phyloP scores from a whole-genome alignment of 2,329 filamentous ascomycete species.

The Calonectria montana region DNA sequence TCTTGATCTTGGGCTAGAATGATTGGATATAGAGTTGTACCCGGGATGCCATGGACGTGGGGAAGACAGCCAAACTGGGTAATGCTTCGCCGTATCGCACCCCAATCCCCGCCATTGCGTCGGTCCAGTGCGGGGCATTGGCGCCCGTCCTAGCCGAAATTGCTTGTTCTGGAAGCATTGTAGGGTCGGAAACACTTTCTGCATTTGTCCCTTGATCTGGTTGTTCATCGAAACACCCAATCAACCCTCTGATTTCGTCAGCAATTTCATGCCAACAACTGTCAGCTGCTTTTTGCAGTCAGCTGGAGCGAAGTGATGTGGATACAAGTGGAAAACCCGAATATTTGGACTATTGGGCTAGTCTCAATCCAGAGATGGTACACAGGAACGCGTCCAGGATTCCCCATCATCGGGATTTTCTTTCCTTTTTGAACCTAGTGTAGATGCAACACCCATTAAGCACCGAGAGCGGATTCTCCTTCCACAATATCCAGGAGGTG shows the following conservation, averaged over 20 bases:
- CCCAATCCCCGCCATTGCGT: not conserved
- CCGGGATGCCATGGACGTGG: not conserved
- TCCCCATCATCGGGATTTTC: not conserved
- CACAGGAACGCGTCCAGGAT: not conserved
- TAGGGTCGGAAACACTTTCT: not conserved
- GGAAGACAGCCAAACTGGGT: not conserved
- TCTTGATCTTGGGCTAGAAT: not conserved
- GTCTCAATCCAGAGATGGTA: not conserved
- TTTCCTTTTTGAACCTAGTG: not conserved
- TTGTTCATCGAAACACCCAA: not conserved
- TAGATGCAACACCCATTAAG: not conserved
- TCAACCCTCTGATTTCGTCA: not conserved
- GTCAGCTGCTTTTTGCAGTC: not conserved
- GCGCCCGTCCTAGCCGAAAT: not conserved
- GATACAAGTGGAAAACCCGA: not conserved
- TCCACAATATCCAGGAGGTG: not conserved
- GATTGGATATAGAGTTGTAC: not conserved
- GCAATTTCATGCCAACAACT: not conserved
- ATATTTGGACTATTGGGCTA: not conserved
- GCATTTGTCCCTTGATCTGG: not conserved
- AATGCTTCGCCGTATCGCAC: not conserved
- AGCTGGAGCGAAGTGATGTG: not conserved
- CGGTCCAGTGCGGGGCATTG: not conserved
- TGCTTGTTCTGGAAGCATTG: not conserved
- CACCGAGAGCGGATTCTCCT: not conserved